Conservation (phyloP, 148 eudicot species). For the Vaccinium macrocarpon region DNA sequence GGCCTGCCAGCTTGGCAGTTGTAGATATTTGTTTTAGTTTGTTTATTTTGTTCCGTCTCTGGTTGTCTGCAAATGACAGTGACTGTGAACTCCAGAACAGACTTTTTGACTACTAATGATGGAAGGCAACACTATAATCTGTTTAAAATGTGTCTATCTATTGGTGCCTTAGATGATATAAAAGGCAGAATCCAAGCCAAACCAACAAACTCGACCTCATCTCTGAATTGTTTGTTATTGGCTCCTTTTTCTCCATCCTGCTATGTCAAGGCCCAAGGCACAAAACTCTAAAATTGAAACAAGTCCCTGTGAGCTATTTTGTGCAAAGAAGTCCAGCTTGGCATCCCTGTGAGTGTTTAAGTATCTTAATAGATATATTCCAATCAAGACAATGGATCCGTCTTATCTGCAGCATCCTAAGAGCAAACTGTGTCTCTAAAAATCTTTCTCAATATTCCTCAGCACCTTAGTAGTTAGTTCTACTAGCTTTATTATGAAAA, state of each 20-base stretch:
- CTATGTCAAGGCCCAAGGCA: background rate
- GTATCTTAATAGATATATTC: no score
- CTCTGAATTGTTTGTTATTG: background rate
- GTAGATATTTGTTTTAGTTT: background rate
- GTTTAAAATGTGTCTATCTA: background rate
- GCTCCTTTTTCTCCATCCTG: background rate
- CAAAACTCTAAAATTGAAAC: background rate
- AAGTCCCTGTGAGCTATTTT: background rate
- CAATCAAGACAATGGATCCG: no score
- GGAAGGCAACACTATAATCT: background rate
- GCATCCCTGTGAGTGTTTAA: background rate
- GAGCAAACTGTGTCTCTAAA: no score
- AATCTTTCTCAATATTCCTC: no score
- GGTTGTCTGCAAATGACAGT: background rate
- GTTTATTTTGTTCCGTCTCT: background rate
- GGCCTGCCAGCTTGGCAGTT: background rate
- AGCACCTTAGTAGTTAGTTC: no score
- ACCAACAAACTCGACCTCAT: background rate
- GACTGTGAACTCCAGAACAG: background rate
- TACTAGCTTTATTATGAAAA: no score
- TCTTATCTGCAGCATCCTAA: no score
- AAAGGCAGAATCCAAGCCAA: background rate
- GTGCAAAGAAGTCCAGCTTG: background rate
- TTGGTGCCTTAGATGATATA: constrained; percentile 6
- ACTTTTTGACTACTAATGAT: background rate